A percentile compares a stretch with the other conserved stretches of the same genome.
phyloP scores from a whole-genome alignment of 1,139 yeast genomes.

The Pichia sp. region DNA sequence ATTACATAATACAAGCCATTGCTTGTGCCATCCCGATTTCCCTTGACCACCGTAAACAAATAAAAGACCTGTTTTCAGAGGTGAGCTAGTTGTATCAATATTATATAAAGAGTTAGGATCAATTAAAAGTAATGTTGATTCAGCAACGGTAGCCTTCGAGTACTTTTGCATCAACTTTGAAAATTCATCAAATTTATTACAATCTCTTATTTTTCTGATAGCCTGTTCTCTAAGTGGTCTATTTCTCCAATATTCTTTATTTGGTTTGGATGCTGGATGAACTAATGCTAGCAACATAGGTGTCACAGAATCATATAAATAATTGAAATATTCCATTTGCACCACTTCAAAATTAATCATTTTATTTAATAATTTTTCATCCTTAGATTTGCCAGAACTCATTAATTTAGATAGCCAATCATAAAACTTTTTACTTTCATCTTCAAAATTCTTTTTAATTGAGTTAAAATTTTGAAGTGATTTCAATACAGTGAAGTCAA shows the following conservation, averaged over 20 bases:
- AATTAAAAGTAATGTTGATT: constrained; percentile 3
- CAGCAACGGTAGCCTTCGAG: background rate
- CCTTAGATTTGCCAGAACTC: constrained; percentile 55
- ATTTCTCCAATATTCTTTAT: constrained; percentile 8
- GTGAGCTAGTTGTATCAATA: constrained; percentile 2
- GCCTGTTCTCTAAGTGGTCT: constrained; percentile 16
- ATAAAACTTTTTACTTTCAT: constrained; percentile 67
- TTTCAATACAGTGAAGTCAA: constrained; percentile 5
- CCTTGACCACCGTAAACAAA: constrained; percentile 59
- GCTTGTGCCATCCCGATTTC: constrained; percentile 84
- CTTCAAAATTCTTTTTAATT: constrained; percentile 49
- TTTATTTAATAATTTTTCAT: constrained; percentile 54
- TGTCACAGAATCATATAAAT: constrained; percentile 53
- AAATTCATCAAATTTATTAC: constrained; percentile 16
- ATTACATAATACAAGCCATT: constrained; percentile 71
- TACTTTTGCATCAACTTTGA: constrained; percentile 3
- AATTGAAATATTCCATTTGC: constrained; percentile 66
- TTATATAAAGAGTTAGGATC: constrained; percentile 9
- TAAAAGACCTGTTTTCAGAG: constrained; percentile 27
- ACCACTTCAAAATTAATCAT: constrained; percentile 60
- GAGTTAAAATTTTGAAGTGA: constrained; percentile 11
- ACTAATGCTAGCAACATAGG: constrained; percentile 9
- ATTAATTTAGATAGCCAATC: constrained; percentile 67
- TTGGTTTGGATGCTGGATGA: background rate
- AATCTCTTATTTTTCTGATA: constrained; percentile 17